phyloP scores from a whole-genome alignment of 805 yeast genomes.

The Ogataea polymorpha region DNA sequence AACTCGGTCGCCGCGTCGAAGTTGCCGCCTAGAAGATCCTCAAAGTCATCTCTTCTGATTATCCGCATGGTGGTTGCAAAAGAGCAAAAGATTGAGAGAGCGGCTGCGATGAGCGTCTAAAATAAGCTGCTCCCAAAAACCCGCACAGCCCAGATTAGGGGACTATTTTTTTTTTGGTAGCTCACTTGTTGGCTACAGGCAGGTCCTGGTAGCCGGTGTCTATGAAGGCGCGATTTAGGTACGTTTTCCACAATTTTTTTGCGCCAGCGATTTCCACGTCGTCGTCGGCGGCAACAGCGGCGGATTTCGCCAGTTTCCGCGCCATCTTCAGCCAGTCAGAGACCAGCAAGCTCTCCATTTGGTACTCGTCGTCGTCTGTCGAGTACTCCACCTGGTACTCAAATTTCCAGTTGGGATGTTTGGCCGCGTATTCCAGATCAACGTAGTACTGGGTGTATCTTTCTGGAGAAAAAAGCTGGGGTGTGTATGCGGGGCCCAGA shows the following conservation, averaged over 20 bases:
- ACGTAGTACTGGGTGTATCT: slow-evolving; percentile 71
- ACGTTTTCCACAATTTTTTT: slow-evolving; percentile 56
- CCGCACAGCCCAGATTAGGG: neutral
- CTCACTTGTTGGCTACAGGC: slow-evolving; percentile 23
- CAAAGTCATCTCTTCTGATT: slow-evolving; percentile 10
- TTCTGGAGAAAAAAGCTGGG: slow-evolving; percentile 71
- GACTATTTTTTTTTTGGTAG: neutral
- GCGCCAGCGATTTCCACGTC: slow-evolving; percentile 7
- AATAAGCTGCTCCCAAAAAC: neutral
- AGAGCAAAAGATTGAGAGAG: slow-evolving; percentile 1
- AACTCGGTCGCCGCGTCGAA: slow-evolving; percentile 10
- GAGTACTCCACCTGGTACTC: slow-evolving; percentile 64
- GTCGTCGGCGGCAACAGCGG: slow-evolving; percentile 16
- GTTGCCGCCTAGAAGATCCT: slow-evolving; percentile 8
- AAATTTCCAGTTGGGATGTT: slow-evolving; percentile 41
- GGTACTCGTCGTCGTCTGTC: slow-evolving; percentile 58
- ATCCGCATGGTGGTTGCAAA: slow-evolving; percentile 2
- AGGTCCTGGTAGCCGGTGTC: slow-evolving; percentile 61
- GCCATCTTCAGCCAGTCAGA: slow-evolving; percentile 61
- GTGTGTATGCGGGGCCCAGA: slow-evolving; percentile 73
- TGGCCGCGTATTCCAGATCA: slow-evolving; percentile 48
- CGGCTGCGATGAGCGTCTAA: slow-evolving; percentile 7
- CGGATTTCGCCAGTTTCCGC: slow-evolving; percentile 42
- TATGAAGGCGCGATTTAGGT: slow-evolving; percentile 57
- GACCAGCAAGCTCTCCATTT: slow-evolving; percentile 54